Percentiles rank a stretch among this genome's conserved stretches.
These are phyloP conservation scores for Boechera divaricarpa DNA, from an alignment of 345 rosid species.

Conservation along the genomic window DNA sequence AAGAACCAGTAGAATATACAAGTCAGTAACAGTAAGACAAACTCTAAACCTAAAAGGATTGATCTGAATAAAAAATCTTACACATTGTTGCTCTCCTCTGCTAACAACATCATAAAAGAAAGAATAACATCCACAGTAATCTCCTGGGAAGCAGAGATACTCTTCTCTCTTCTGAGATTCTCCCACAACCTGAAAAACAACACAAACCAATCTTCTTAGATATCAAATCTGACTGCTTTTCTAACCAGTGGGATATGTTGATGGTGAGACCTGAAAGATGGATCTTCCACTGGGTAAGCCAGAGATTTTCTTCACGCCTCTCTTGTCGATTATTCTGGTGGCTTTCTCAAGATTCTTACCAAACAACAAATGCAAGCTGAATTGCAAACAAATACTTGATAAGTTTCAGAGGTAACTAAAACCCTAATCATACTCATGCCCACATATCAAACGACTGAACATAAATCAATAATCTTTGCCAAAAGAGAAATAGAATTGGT, in stretches of 20 bases:
- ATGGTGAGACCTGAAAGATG: slow-evolving; percentile 67
- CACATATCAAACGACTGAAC: slow-evolving; percentile 2
- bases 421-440: background rate
- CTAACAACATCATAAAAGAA: slow-evolving; percentile 88
- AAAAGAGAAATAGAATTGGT: background rate
- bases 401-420: slow-evolving; percentile 9
- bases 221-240: background rate
- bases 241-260: background rate
- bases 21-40: slow-evolving; percentile 19
- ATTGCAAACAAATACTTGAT: background rate
- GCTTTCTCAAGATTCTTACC: slow-evolving; percentile 92
- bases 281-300: slow-evolving; percentile 80
- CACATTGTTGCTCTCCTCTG: slow-evolving; percentile 88
- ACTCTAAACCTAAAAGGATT: background rate
- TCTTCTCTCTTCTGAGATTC: slow-evolving; percentile 90
- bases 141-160: slow-evolving; percentile 76
- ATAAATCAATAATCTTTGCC: background rate
- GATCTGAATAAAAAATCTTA: slow-evolving; percentile 40
- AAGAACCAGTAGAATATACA: background rate
- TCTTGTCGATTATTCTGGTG: slow-evolving; percentile 73
- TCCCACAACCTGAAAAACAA: slow-evolving; percentile 66
- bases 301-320: slow-evolving; percentile 74
- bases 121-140: slow-evolving; percentile 85
- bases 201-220: background rate
- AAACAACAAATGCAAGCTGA: slow-evolving; percentile 83